phyloP scores from a whole-genome alignment of 2,329 filamentous ascomycete species.

The Fusarium lyarnte region DNA sequence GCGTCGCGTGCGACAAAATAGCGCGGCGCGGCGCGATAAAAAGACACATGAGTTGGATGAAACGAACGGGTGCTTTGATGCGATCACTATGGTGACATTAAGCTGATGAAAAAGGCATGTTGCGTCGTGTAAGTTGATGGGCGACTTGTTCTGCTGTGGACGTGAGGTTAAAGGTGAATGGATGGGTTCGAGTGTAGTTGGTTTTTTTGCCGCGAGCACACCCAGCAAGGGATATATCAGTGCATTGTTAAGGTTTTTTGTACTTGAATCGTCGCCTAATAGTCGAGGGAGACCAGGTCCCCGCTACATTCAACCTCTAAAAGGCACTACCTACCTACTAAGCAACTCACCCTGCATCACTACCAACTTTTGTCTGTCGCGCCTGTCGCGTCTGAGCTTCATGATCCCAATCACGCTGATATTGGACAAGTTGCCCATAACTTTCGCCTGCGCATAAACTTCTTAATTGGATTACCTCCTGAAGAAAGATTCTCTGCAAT shows the following conservation, averaged over 20 bases:
- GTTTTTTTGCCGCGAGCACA: slow-evolving; percentile 49
- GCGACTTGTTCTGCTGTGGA: slow-evolving; percentile 41
- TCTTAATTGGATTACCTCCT: background rate
- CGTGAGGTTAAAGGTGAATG: slow-evolving; percentile 40
- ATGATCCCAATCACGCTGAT: slow-evolving; percentile 10
- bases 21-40: slow-evolving; percentile 57
- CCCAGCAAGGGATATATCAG: slow-evolving; percentile 31
- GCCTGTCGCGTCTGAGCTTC: slow-evolving; percentile 39
- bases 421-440: background rate
- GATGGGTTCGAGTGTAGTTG: slow-evolving; percentile 48
- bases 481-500: background rate
- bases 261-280: slow-evolving; percentile 25
- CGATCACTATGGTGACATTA: slow-evolving; percentile 55
- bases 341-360: slow-evolving; percentile 30
- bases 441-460: background rate
- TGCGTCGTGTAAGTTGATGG: slow-evolving; percentile 54
- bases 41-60: slow-evolving; percentile 56
- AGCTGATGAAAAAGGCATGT: slow-evolving; percentile 57
- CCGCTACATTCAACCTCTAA: slow-evolving; percentile 31
- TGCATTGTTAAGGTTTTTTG: slow-evolving; percentile 37
- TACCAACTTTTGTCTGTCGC: slow-evolving; percentile 41
- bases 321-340: background rate
- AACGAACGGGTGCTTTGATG: slow-evolving; percentile 49
- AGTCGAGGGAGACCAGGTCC: slow-evolving; percentile 2
- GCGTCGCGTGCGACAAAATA: slow-evolving; percentile 59